These are phyloP conservation scores for Omphalea diandra DNA, from an alignment of 441 rosid species.

Conservation along the genomic window DNA sequence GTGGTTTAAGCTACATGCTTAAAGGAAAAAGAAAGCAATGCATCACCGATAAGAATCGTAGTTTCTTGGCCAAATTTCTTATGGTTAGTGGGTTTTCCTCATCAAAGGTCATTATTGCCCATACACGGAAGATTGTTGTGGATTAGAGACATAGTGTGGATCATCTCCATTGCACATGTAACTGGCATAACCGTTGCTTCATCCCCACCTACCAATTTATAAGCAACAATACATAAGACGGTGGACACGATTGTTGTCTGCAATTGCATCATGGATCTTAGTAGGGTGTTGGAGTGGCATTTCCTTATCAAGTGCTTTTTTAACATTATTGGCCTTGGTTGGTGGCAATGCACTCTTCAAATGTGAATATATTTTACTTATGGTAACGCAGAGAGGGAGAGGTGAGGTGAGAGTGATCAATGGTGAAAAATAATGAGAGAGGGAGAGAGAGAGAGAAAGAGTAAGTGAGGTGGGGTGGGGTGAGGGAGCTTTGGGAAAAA, in stretches of 20 bases:
- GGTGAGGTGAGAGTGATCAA: conserved; percentile 4
- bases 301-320: conserved; percentile 59
- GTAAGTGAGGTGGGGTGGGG: no score
- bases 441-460: no score
- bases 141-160: conserved; percentile 86
- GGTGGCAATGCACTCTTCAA: conserved; percentile 44
- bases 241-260: conserved; percentile 78
- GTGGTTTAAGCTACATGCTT: conserved; percentile 63
- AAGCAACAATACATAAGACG: conserved; percentile 75
- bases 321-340: conserved; percentile 54
- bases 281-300: conserved; percentile 57
- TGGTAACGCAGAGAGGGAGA: conserved; percentile 29
- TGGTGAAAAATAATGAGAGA: no score
- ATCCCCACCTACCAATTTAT: conserved; percentile 73
- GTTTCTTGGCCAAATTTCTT: conserved; percentile 65
- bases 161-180: conserved; percentile 84
- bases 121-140: conserved; percentile 87
- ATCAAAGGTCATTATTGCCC: conserved; percentile 86
- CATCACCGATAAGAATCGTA: conserved; percentile 80
- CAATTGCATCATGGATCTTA: conserved; percentile 83
- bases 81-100: conserved; percentile 80
- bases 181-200: conserved; percentile 66
- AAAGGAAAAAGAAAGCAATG: conserved; percentile 68
- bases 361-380: no score
- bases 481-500: no score